Base-by-base conservation (phyloP, 1,284 basidiomycete species). In the Schizophyllum commune region DNA sequence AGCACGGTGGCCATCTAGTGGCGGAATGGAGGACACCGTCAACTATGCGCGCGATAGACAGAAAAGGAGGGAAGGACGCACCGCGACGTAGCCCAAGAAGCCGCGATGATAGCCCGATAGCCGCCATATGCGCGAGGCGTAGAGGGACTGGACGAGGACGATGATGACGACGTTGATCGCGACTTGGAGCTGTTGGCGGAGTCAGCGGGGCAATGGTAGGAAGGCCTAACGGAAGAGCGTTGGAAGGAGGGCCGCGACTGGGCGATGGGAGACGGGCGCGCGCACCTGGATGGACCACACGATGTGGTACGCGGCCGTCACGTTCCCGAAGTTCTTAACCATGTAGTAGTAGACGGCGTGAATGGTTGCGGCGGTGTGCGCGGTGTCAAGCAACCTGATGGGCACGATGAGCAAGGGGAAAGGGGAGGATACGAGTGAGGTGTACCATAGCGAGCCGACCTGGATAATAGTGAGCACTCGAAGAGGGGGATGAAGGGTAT, bases 331-430 rank as follows among this genome's bases (percentile, higher is more conserved):
- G 13, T 57, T 32, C 4, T 52, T 52, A 17, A 71, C 60, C 21
- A 66, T 52, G 59, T 72, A 72, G 58, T 69, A 64, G 51, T 71
- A 72, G 9, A 68, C 60, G 17, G 67, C 64, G 39, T 65, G 64
- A 11, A 69, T 55, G 4, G 65, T 69, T 6, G 71, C 62, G 6
- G 66, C 62, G 13, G 69, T 62, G 59, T 71, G 69, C 13, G 68
- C 59, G 2, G 67, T 60, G 63, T 71, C 71, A 8, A 71, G 59
- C 9, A 61, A 2, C 64, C 69, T 69, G n/a, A 54, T n/a, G 55
- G 51, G 15, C 17, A 34, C 34, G 4, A 32, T 47, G 7, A 15
- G 19, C 5, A 47, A 8, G 19, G n/a, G 15, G 1, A 5, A 47
- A 27, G 1, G 7, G 22, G 33, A 13, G 32, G 17, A 21, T 39